Base-by-base conservation (phyloP, 202 grass and related monocot species). In the Schoenoplectus triqueter region DNA sequence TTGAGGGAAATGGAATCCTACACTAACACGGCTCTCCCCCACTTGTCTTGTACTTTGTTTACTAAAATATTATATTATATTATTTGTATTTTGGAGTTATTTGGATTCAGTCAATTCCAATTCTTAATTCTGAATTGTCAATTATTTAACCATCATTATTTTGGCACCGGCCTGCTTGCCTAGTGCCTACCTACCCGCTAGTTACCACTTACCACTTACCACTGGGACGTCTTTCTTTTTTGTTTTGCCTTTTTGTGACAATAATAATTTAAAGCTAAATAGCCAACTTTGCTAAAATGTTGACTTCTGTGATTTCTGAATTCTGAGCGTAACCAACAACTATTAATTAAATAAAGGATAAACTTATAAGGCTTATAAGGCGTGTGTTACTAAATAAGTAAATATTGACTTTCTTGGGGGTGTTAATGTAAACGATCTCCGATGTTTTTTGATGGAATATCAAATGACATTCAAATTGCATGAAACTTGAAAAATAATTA, bases 1-100 rank as follows among this genome's bases (percentile, higher is more conserved):
- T 65, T 82, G 15, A 4, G 55, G 19, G 51, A 48, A 13, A 57
- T 83, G 64, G 52, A 82, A 83, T 83, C 49, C 47, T 44, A 31
- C 31, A 31, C 31, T 31, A 31, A 55, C 50, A 83, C 81, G 81
- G 3, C 31, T 31, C 66, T 83, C 66, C 48, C 66, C 81, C 62
- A 83, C 81, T 83, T 83, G 49, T 5, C 22, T 3, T 56, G 47
- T 71, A n/a, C 51, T 61, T 71, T 18, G 0, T 47, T 70, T 71
- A 46, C 2, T 82, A 64, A 21, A 11, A 66, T 66, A 66, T 22
- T 63, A 63, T 20, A 19, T 73, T 70, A 8, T 46, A 70, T 69
- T 69, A 69, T 46, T 47, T 71, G 41, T 55, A 31, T 57, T 15
- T 3, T 56, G 13, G 19, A 41, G 22, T 14, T 52, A 41, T 77